phyloP scores from a whole-genome alignment of 176 grass and related monocot species.

The Carex littledalei region DNA sequence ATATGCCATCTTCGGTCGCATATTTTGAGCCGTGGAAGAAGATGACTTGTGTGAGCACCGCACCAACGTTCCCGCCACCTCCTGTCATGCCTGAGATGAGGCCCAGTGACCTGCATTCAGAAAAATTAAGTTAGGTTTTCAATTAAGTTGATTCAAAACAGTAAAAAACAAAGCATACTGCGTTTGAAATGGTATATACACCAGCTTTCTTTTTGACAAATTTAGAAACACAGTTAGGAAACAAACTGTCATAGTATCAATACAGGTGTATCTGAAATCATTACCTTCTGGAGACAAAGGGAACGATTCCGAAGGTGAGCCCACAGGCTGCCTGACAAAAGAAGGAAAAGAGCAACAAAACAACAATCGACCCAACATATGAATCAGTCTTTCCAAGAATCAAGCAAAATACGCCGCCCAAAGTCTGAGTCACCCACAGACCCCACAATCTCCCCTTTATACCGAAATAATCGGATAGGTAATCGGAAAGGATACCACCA shows the following conservation, averaged over 20 bases:
- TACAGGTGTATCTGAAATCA: neutral
- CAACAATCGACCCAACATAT: constrained; percentile 49
- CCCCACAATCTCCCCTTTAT: constrained; percentile 91
- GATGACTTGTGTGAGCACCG: constrained; percentile 80
- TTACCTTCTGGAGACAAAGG: constrained; percentile 66
- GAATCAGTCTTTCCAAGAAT: constrained; percentile 43
- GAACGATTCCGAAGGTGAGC: constrained; percentile 79
- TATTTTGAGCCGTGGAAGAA: constrained; percentile 75
- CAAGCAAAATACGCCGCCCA: constrained; percentile 59
- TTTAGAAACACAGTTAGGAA: too few species aligned
- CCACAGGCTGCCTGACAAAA: constrained; percentile 81
- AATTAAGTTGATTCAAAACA: neutral
- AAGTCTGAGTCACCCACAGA: constrained; percentile 60
- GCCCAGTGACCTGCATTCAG: constrained; percentile 50
- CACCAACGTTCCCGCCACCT: constrained; percentile 72
- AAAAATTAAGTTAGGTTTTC: neutral
- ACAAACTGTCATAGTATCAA: too few species aligned
- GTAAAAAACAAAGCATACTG: too few species aligned
- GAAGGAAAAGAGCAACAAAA: constrained; percentile 82
- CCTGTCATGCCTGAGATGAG: constrained; percentile 85
- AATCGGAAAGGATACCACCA: constrained; percentile 66
- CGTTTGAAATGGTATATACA: too few species aligned
- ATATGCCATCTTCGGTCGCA: constrained; percentile 72
- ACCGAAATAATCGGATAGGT: constrained; percentile 51
- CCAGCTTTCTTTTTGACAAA: too few species aligned